Conservation (phyloP, 2,329 filamentous ascomycete genomes). For the Beauveria brongniartii region DNA sequence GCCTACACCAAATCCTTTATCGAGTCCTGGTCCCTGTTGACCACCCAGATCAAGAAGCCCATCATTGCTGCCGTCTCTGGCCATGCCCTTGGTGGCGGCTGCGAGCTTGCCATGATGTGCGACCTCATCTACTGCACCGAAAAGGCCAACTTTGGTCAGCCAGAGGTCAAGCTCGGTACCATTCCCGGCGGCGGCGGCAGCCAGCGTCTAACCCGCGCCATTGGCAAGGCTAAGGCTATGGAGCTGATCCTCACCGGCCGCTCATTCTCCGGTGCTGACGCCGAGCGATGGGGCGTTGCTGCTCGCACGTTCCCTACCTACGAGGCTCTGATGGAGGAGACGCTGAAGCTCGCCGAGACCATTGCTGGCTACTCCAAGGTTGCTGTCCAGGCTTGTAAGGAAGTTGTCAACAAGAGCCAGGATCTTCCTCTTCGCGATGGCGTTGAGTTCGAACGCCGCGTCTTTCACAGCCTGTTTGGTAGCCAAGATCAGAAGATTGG, state of each 20-base stretch:
- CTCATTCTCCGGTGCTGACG: conserved; percentile 75
- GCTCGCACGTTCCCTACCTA: conserved; percentile 72
- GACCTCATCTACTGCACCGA: conserved; percentile 89
- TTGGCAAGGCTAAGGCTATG: conserved; percentile 84
- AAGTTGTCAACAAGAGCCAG: conserved; percentile 99
- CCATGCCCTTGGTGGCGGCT: conserved; percentile 89
- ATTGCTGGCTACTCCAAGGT: conserved; percentile 83
- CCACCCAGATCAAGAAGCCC: conserved; percentile 81
- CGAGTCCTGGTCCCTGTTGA: conserved; percentile 83
- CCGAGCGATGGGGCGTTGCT: conserved; percentile 83
- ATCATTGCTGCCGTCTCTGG: conserved; percentile 92
- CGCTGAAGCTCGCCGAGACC: conserved; percentile 75
- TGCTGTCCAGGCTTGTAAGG: conserved; percentile 84
- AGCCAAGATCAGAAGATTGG: conserved; percentile 96
- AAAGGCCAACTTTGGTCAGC: conserved; percentile 86
- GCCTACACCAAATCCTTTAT: conserved; percentile 92
- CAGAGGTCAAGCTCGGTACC: conserved; percentile 90
- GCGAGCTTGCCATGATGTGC: conserved; percentile 95
- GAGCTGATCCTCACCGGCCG: conserved; percentile 82
- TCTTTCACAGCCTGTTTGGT: conserved; percentile 91
- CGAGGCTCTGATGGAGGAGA: conserved; percentile 73
- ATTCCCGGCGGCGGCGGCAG: conserved; percentile 89
- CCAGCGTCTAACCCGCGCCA: conserved; percentile 74
- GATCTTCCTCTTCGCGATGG: conserved; percentile 81
- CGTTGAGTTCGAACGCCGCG: conserved; percentile 85